Evolutionary conservation across 352 stramenopile species (phyloP).

Genomic region (Globisporangium canariense): DNA sequence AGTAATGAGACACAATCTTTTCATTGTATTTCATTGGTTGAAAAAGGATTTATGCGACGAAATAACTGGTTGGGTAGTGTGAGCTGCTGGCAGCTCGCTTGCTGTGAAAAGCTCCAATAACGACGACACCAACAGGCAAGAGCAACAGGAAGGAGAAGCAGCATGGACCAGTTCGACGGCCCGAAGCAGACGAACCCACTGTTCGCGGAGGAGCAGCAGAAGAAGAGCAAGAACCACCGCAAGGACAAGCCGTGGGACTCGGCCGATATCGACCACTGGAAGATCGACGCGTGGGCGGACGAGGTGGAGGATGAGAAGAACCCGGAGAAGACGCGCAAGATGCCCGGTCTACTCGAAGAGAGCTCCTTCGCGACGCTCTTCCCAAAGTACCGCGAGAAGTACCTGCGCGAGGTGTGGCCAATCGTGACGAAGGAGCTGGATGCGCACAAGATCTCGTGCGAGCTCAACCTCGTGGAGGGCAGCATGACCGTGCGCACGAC

Average conservation of each 20-base stretch:
- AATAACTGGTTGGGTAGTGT: constrained; percentile 5
- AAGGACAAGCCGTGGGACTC: constrained; percentile 99
- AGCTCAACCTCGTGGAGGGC: constrained; percentile 98
- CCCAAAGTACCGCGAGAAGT: constrained; percentile 99
- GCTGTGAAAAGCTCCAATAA: neutral
- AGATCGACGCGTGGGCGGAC: constrained; percentile 87
- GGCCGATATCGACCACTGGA: constrained; percentile 98
- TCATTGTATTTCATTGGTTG: neutral
- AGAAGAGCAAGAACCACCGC: constrained; percentile 93
- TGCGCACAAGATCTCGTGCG: constrained; percentile 93
- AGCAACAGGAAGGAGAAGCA: neutral
- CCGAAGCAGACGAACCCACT: constrained; percentile 39
- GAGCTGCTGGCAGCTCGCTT: neutral
- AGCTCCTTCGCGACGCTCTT: constrained; percentile 99
- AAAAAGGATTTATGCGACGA: neutral
- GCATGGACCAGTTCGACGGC: constrained; percentile 76
- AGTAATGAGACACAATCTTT: too few species aligned
- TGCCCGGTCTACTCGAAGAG: constrained; percentile 95
- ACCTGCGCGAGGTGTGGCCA: constrained; percentile 98
- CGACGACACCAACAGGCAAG: neutral
- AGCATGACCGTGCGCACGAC: constrained; percentile 92
- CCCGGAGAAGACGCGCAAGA: constrained; percentile 50
- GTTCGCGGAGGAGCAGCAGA: constrained; percentile 31
- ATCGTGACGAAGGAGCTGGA: constrained; percentile 97
- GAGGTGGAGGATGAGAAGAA: constrained; percentile 84